Percentiles rank a stretch among this genome's conserved stretches.
Conservation (phyloP, 2,329 filamentous ascomycete species). For the Ascochyta lentis region DNA sequence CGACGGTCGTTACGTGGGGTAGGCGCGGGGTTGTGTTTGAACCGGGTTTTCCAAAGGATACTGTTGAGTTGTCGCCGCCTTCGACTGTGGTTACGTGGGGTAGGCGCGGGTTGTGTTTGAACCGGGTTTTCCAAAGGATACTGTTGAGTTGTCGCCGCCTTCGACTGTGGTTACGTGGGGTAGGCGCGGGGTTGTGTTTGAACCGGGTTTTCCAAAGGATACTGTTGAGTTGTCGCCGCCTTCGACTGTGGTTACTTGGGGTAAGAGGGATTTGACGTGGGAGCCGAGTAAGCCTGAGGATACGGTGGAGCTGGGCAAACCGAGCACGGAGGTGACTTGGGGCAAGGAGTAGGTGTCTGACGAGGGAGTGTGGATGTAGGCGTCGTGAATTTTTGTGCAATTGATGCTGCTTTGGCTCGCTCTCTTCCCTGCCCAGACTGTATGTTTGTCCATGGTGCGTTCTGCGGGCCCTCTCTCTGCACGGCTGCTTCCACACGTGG, state of each 20-base stretch:
- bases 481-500: background rate
- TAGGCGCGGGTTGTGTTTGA: no score
- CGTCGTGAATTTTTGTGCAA: background rate
- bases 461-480: background rate
- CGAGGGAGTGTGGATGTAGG: background rate
- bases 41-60: conserved; percentile 17
- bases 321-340: conserved; percentile 26
- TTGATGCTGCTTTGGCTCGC: background rate
- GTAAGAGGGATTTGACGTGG: conserved; percentile 19
- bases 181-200: background rate
- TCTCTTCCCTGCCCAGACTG: background rate
- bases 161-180: conserved; percentile 28
- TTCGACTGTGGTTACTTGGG: conserved; percentile 27
- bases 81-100: conserved; percentile 28
- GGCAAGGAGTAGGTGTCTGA: background rate
- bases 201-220: conserved; percentile 16
- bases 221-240: conserved; percentile 26
- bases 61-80: conserved; percentile 25
- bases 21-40: background rate
- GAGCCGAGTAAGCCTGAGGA: conserved; percentile 14
- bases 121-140: no score
- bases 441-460: background rate
- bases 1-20: conserved; percentile 28
- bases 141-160: no score
- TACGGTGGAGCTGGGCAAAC: conserved; percentile 24